These are phyloP conservation scores for Diutina mesorugosa DNA, from an alignment of 1,139 yeast genomes.

Conservation along the genomic window DNA sequence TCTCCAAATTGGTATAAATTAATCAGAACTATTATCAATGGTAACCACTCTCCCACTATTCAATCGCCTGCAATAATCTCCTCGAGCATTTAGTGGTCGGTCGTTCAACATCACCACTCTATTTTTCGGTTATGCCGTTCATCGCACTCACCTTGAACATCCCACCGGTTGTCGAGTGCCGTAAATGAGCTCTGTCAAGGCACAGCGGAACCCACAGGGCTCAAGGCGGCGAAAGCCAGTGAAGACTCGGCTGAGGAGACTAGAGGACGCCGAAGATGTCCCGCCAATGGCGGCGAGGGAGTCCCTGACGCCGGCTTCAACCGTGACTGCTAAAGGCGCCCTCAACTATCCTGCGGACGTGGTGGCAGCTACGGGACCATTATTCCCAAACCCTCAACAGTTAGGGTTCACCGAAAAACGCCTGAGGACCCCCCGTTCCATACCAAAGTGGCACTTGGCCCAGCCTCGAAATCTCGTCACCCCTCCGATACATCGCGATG, in stretches of 20 bases:
- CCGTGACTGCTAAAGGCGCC: neutral
- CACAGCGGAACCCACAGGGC: neutral
- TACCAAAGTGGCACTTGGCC: conserved; percentile 23
- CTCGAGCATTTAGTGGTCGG: neutral
- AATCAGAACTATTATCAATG: too few relatives aligned
- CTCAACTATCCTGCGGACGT: conserved; percentile 12
- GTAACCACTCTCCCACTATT: too few relatives aligned
- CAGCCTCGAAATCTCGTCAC: conserved; percentile 27
- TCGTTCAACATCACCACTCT: neutral
- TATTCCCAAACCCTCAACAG: conserved; percentile 15
- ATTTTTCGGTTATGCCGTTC: neutral
- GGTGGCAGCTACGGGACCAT: conserved; percentile 15
- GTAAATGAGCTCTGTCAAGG: neutral
- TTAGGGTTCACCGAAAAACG: conserved; percentile 16
- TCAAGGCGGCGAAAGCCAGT: neutral
- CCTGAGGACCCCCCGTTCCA: conserved; percentile 12
- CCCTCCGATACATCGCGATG: conserved; percentile 20
- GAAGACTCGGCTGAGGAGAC: neutral
- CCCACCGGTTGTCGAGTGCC: neutral
- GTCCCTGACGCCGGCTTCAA: neutral
- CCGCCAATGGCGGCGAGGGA: neutral
- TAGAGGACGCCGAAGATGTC: neutral
- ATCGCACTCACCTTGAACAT: neutral
- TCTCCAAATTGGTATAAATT: too few relatives aligned
- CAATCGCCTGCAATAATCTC: neutral